These are phyloP conservation scores for Globisporangium echinulatum DNA, from an alignment of 352 stramenopile species.

Conservation along the genomic window DNA sequence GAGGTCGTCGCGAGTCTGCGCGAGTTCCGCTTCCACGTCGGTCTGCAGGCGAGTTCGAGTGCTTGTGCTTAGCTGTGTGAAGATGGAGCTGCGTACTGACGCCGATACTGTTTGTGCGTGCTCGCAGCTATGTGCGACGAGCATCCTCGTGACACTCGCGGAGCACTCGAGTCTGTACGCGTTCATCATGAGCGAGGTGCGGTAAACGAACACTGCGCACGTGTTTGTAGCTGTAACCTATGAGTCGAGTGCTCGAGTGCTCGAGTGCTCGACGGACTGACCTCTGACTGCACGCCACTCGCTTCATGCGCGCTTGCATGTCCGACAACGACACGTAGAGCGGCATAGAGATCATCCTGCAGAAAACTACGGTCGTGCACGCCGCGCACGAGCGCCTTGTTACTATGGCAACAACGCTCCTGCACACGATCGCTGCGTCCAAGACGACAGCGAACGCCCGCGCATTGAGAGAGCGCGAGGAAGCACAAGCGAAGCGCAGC, in stretches of 20 bases:
- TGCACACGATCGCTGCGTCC: constrained; percentile 36
- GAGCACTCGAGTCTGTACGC: constrained; percentile 46
- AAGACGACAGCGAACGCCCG: constrained; percentile 30
- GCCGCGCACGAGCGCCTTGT: constrained; percentile 35
- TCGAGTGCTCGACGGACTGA: no score
- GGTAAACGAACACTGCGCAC: background rate
- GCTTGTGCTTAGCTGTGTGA: background rate
- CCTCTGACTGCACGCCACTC: background rate
- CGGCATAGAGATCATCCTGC: constrained; percentile 31
- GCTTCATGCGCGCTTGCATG: background rate
- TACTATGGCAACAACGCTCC: constrained; percentile 27
- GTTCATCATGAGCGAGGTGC: constrained; percentile 53
- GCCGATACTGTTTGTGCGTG: background rate
- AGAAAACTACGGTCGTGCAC: constrained; percentile 44
- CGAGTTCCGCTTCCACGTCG: constrained; percentile 62
- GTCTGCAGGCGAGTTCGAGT: constrained; percentile 28
- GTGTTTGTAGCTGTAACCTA: background rate
- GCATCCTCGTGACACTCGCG: constrained; percentile 35
- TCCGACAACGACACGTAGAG: constrained; percentile 6
- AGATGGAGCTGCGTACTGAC: background rate
- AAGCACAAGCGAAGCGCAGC: constrained; percentile 25
- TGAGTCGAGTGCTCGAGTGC: no score
- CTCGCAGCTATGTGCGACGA: constrained; percentile 28
- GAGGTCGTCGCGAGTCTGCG: constrained; percentile 35
- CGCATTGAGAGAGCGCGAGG: constrained; percentile 27